Percentiles rank a stretch among this genome's conserved stretches.
These are phyloP conservation scores for Onygena corvina DNA, from an alignment of 2,329 filamentous ascomycete species.

Conservation along the genomic window DNA sequence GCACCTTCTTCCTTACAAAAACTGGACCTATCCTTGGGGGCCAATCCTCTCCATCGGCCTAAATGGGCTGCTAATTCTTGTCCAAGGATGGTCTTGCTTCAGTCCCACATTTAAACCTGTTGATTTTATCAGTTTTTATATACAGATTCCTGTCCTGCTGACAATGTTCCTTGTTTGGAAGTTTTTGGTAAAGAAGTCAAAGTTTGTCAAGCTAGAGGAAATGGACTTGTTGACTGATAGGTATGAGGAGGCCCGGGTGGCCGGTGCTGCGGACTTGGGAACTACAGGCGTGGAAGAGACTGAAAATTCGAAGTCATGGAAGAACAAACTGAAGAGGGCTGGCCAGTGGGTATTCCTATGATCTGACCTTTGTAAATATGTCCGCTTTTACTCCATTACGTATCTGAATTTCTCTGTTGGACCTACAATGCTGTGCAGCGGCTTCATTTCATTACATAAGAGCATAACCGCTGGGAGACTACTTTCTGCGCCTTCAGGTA, in stretches of 20 bases:
- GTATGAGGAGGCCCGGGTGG: conserved; percentile 15
- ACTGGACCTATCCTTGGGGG: conserved; percentile 55
- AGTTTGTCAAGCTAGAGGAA: conserved; percentile 33
- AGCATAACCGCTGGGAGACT: too few relatives aligned
- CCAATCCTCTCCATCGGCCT: conserved; percentile 46
- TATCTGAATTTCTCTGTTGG: conserved; percentile 1
- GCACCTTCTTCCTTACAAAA: conserved; percentile 51
- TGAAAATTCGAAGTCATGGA: conserved; percentile 6
- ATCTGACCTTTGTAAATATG: conserved; percentile 6
- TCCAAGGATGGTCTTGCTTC: conserved; percentile 51
- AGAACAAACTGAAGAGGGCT: conserved; percentile 22
- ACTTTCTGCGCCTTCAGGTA: too few relatives aligned
- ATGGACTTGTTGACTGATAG: conserved; percentile 45
- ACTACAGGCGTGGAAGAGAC: background rate
- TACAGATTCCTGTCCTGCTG: conserved; percentile 51
- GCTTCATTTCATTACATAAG: too few relatives aligned
- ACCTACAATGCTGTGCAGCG: background rate
- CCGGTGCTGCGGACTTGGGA: background rate
- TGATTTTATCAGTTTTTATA: conserved; percentile 52
- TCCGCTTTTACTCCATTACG: background rate
- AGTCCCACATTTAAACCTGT: conserved; percentile 47
- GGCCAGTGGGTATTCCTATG: conserved; percentile 33
- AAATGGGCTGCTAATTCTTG: conserved; percentile 48
- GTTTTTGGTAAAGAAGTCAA: conserved; percentile 35
- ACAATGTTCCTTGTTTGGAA: conserved; percentile 48